Evolutionary conservation across 805 yeast species (phyloP).

Genomic region (Candida yuanshanica): DNA sequence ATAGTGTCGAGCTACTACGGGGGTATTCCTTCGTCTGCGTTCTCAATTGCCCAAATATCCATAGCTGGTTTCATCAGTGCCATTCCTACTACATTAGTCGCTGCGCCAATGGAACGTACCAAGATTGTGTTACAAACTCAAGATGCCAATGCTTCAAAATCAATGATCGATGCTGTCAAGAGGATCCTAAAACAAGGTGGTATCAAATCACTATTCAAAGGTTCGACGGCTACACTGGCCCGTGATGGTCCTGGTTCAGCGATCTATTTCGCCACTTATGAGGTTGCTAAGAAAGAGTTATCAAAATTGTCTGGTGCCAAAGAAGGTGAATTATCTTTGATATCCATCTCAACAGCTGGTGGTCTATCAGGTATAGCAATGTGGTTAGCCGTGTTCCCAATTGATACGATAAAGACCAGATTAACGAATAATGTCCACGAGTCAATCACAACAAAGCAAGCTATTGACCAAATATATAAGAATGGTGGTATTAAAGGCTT

Average conservation of each 20-base stretch:
- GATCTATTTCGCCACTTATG: slow-evolving; percentile 91
- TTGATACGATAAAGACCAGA: slow-evolving; percentile 79
- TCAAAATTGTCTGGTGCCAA: slow-evolving; percentile 34
- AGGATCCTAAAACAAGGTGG: slow-evolving; percentile 79
- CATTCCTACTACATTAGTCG: slow-evolving; percentile 88
- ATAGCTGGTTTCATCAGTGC: slow-evolving; percentile 95
- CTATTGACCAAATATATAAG: slow-evolving; percentile 61
- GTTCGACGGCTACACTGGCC: slow-evolving; percentile 86
- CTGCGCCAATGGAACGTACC: slow-evolving; percentile 97
- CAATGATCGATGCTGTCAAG: slow-evolving; percentile 52
- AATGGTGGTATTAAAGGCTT: slow-evolving; percentile 84
- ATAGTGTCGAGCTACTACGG: slow-evolving; percentile 43
- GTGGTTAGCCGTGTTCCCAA: slow-evolving; percentile 96
- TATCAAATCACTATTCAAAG: slow-evolving; percentile 76
- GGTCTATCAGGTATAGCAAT: slow-evolving; percentile 94
- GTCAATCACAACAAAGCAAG: slow-evolving; percentile 50
- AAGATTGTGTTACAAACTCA: slow-evolving; percentile 90
- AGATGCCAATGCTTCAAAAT: slow-evolving; percentile 31
- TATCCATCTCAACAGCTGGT: slow-evolving; percentile 83
- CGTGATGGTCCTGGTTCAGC: slow-evolving; percentile 99
- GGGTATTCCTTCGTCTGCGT: slow-evolving; percentile 31
- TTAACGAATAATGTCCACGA: slow-evolving; percentile 31
- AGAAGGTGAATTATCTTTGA: slow-evolving; percentile 56
- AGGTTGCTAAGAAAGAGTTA: slow-evolving; percentile 60
- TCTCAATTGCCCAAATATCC: slow-evolving; percentile 67